Percentiles rank a stretch among this genome's conserved stretches.
Conservation (phyloP, 2,329 filamentous ascomycete species). For the Hymenoscyphus albidus region DNA sequence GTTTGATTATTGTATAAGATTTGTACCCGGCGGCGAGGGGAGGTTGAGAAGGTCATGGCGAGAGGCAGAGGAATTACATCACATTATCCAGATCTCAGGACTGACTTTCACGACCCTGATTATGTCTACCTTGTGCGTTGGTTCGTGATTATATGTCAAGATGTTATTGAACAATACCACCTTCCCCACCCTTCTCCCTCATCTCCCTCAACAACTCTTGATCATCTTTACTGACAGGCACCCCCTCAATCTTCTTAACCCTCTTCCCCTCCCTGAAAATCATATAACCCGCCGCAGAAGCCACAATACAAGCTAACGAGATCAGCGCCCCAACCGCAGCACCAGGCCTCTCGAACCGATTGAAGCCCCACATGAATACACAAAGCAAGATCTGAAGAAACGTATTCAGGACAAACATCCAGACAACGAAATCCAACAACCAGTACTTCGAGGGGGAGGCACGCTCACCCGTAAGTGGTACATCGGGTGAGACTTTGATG, state of each 20-base stretch:
- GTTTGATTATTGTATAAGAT: too few species aligned
- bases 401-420: constrained; percentile 73
- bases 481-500: constrained; percentile 54
- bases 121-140: neutral
- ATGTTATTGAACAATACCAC: neutral
- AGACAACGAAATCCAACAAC: constrained; percentile 75
- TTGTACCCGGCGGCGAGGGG: too few species aligned
- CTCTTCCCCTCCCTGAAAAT: constrained; percentile 25
- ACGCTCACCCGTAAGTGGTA: constrained; percentile 64
- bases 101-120: neutral
- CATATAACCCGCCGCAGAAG: constrained; percentile 20
- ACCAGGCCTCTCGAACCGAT: constrained; percentile 41
- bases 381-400: constrained; percentile 68
- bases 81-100: neutral
- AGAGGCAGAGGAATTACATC: too few species aligned
- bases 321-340: constrained; percentile 22
- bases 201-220: constrained; percentile 33
- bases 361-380: constrained; percentile 79
- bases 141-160: neutral
- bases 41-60: too few species aligned
- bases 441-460: constrained; percentile 62
- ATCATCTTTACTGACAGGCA: constrained; percentile 24
- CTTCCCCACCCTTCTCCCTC: constrained; percentile 17
- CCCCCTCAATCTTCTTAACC: constrained; percentile 25
- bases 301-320: constrained; percentile 22